Conservation (phyloP, 1,284 basidiomycete species). For the Melampsora americana region DNA sequence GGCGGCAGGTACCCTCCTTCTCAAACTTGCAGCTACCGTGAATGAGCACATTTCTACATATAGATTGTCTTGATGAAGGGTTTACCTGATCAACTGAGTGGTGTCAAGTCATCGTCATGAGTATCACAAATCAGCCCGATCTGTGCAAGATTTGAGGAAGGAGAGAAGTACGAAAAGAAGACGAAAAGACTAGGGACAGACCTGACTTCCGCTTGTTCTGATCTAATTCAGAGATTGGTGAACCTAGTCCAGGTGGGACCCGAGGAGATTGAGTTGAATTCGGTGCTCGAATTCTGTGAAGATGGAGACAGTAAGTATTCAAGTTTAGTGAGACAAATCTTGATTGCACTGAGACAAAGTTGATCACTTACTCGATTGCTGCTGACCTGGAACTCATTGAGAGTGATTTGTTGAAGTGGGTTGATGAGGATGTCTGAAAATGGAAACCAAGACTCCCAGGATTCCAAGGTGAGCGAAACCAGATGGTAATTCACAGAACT, state of each 20-base stretch:
- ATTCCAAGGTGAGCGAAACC: no score
- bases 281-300: slow-evolving; percentile 27
- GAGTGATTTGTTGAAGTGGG: not conserved
- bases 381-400: slow-evolving; percentile 34
- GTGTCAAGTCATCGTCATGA: slow-evolving; percentile 1
- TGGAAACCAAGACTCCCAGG: no score
- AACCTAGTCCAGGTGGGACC: slow-evolving; percentile 13
- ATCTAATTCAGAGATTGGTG: slow-evolving; percentile 15
- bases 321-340: not conserved
- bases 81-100: not conserved
- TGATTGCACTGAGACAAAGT: not conserved
- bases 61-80: not conserved
- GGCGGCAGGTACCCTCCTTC: slow-evolving; percentile 16
- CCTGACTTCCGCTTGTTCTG: not conserved
- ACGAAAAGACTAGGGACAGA: not conserved
- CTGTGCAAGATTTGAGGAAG: not conserved
- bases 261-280: slow-evolving; percentile 18
- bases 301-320: not conserved
- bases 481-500: no score
- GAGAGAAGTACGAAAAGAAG: not conserved
- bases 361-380: slow-evolving; percentile 18
- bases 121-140: not conserved
- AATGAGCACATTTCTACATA: not conserved
- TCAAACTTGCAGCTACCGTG: slow-evolving; percentile 11
- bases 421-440: no score